Base-by-base conservation (phyloP, 352 stramenopile species). In the Phytophthora aleatoria region DNA sequence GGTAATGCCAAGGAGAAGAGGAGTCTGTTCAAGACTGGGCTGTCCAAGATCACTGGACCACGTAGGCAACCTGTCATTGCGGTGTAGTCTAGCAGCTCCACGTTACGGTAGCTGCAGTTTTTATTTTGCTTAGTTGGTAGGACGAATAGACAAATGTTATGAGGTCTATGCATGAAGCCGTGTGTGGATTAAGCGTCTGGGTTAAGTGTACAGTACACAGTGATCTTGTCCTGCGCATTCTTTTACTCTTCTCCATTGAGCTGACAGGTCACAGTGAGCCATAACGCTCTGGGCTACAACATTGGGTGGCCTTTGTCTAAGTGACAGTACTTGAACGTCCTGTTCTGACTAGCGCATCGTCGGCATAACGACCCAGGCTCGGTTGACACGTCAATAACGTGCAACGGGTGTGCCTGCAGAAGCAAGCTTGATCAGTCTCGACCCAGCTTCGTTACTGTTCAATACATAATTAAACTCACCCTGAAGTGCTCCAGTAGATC, bases 281-380 rank as follows among this genome's bases (percentile, higher is more conserved):
- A 47, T 10, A 26, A 44, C 33, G 33, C 33, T 20, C 20, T 44
- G 10, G 35, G 26, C 73, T 76, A 94, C 56, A 86, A 42, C 85
- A 94, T 92, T 13, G 82, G 81, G 44, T 94, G 86, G 1, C 86
- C 86, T 63, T 77, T 87, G 39, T 85, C 78, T 16, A 94, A 38
- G 59, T 94, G 86, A 62, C 86, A 94, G 26, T 83, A 64, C 56
- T 83, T 77, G 66, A 94, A 94, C 4, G 55, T 79, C 26, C 61
- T 70, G 24, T 65, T 67, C 24, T 69, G 43, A 9, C 54, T 71
- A 7, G 47, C 36, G 59, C 86, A 94, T 28, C 56, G 35, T 39
- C 59, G 59, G 28, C 86, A 94, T 44, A 89, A 41, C 9, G 66
- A 74, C 36, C 73, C 62, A 6, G 64, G 69, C 20, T 75, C 79